phyloP scores from a whole-genome alignment of 768 basidiomycete species.

The Inosperma sp. region DNA sequence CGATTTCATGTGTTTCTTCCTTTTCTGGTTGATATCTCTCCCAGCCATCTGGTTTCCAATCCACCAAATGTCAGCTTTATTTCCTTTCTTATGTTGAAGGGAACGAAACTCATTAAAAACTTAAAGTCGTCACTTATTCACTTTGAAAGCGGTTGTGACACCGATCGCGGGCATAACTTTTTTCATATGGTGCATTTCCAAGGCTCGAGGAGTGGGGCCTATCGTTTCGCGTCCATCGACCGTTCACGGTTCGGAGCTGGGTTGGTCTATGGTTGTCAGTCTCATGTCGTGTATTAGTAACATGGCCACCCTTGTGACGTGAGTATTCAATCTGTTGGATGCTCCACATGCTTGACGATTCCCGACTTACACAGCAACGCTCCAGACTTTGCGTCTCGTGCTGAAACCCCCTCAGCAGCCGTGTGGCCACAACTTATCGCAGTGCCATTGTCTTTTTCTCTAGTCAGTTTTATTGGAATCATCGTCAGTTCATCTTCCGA shows the following conservation, averaged over 20 bases:
- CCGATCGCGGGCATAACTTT: constrained; percentile 67
- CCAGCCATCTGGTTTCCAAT: constrained; percentile 82
- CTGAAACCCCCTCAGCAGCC: constrained; percentile 51
- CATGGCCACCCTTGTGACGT: constrained; percentile 71
- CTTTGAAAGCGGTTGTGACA: constrained; percentile 67
- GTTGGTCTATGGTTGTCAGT: constrained; percentile 71
- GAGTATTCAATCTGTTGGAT: constrained; percentile 21
- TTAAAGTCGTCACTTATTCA: constrained; percentile 69
- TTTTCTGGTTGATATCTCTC: constrained; percentile 80
- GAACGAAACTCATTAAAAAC: constrained; percentile 2
- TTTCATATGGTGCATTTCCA: constrained; percentile 75
- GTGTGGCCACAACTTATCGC: constrained; percentile 64
- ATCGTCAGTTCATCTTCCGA: constrained; percentile 75
- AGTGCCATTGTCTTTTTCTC: constrained; percentile 65
- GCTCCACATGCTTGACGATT: constrained; percentile 11
- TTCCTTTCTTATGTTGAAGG: constrained; percentile 4
- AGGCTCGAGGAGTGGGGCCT: constrained; percentile 73
- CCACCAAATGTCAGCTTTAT: constrained; percentile 60
- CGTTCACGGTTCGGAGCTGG: constrained; percentile 61
- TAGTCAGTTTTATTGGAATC: constrained; percentile 77
- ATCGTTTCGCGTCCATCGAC: constrained; percentile 62
- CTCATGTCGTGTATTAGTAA: constrained; percentile 79
- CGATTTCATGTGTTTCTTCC: constrained; percentile 77
- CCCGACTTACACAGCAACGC: constrained; percentile 48
- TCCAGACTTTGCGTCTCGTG: constrained; percentile 70